phyloP scores from a whole-genome alignment of 257 asterid species.

The Phtheirospermum japonicum region DNA sequence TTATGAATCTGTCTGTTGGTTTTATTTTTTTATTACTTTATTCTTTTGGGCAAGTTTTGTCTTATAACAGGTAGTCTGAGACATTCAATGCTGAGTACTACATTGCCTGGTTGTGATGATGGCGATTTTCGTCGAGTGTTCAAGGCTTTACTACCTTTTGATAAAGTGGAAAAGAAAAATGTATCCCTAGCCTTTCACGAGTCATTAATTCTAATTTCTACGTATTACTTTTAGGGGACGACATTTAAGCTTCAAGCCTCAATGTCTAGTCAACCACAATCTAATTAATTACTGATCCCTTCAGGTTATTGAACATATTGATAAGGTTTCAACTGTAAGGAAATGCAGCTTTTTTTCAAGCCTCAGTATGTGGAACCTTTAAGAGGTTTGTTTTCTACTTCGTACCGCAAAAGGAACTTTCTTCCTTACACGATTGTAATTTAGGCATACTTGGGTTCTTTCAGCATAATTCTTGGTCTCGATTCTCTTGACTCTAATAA shows the following conservation, averaged over 20 bases:
- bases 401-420: too few relatives aligned
- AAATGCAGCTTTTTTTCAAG: slow-evolving; percentile 82
- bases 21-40: not conserved
- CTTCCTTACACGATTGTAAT: too few relatives aligned
- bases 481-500: slow-evolving; percentile 18
- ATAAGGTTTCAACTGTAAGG: slow-evolving; percentile 76
- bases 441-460: slow-evolving; percentile 14
- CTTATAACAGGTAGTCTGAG: slow-evolving; percentile 63
- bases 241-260: slow-evolving; percentile 20
- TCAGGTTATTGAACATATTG: slow-evolving; percentile 84
- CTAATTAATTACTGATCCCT: too few relatives aligned
- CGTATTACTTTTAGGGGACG: slow-evolving; percentile 18
- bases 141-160: slow-evolving; percentile 81
- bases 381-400: too few relatives aligned
- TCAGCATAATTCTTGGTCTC: slow-evolving; percentile 15
- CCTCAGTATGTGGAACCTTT: slow-evolving; percentile 82
- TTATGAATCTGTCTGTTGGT: slow-evolving; percentile 9
- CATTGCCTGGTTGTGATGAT: slow-evolving; percentile 87
- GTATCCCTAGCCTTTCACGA: slow-evolving; percentile 38
- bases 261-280: too few relatives aligned
- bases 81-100: slow-evolving; percentile 76
- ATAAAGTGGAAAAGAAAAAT: slow-evolving; percentile 84
- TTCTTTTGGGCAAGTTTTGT: slow-evolving; percentile 20
- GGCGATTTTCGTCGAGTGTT: slow-evolving; percentile 66
- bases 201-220: slow-evolving; percentile 11